Evolutionary conservation across 2,329 filamentous ascomycete species (phyloP).

Genomic region (Lachnellula arida): DNA sequence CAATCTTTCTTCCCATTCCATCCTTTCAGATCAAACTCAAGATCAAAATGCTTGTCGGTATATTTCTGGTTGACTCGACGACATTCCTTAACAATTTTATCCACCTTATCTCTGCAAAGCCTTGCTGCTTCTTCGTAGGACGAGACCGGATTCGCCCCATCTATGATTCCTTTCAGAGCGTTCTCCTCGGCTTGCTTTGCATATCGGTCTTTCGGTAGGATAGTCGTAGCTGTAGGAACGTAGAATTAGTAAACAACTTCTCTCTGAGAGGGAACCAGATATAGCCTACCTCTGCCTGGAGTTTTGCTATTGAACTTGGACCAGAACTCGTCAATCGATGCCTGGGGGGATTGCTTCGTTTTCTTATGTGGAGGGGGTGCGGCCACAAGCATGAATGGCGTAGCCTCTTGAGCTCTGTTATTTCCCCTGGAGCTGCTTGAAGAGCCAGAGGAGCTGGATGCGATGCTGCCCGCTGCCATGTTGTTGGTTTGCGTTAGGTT

Average conservation of each 20-base stretch:
- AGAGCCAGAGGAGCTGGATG: neutral
- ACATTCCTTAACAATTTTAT: conserved; percentile 61
- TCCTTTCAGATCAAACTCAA: conserved; percentile 68
- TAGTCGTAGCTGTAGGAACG: conserved; percentile 50
- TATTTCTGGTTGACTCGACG: conserved; percentile 79
- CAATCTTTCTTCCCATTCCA: conserved; percentile 46
- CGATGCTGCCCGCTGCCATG: neutral
- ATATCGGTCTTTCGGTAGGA: conserved; percentile 65
- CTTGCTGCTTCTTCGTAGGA: conserved; percentile 70
- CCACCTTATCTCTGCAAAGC: conserved; percentile 62
- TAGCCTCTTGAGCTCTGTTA: neutral
- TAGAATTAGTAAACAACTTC: neutral
- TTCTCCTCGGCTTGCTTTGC: conserved; percentile 55
- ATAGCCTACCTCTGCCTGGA: conserved; percentile 58
- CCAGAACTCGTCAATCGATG: conserved; percentile 70
- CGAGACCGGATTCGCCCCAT: conserved; percentile 52
- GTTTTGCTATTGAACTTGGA: conserved; percentile 63
- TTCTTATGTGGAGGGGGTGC: conserved; percentile 13
- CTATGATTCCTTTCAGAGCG: conserved; percentile 48
- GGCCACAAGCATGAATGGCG: neutral
- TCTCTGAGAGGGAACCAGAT: no score
- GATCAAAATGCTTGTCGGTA: conserved; percentile 79
- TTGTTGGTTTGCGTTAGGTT: neutral
- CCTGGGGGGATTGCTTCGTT: conserved; percentile 57
- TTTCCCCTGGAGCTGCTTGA: neutral